A percentile compares a stretch with the other conserved stretches of the same genome.
Evolutionary conservation across 2,329 filamentous ascomycete species (phyloP).

Genomic region (Ciborinia camelliae): DNA sequence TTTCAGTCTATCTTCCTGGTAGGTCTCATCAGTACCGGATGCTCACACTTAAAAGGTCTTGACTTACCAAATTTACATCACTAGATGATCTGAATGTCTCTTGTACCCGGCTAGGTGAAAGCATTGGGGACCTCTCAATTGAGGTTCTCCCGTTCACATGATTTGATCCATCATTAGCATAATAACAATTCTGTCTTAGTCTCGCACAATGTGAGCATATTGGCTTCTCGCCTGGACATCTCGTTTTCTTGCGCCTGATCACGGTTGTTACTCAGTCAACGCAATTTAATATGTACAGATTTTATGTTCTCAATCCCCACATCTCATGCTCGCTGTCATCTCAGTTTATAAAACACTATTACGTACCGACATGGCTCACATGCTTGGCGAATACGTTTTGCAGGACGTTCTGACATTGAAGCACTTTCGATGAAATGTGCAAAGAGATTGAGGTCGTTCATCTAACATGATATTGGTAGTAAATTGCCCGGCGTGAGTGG

Average conservation of each 20-base stretch:
- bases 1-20: slow-evolving; percentile 34
- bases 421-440: slow-evolving; percentile 19
- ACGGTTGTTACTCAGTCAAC: slow-evolving; percentile 4
- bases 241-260: slow-evolving; percentile 48
- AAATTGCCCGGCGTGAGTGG: neutral
- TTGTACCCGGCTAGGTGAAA: neutral
- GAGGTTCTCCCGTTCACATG: slow-evolving; percentile 22
- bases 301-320: neutral
- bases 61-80: slow-evolving; percentile 15
- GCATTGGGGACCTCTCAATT: slow-evolving; percentile 1
- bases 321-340: neutral
- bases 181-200: slow-evolving; percentile 47
- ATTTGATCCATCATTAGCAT: slow-evolving; percentile 37
- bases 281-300: neutral
- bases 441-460: slow-evolving; percentile 14
- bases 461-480: slow-evolving; percentile 5
- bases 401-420: slow-evolving; percentile 30
- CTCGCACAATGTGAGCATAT: slow-evolving; percentile 48
- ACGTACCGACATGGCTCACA: slow-evolving; percentile 41
- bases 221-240: slow-evolving; percentile 50
- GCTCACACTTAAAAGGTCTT: neutral
- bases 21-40: neutral
- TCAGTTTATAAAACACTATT: neutral
- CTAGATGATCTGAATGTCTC: slow-evolving; percentile 4
- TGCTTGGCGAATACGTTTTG: slow-evolving; percentile 36